Base-by-base conservation (phyloP, 805 yeast species). In the Cyberlindnera euphorbiae region DNA sequence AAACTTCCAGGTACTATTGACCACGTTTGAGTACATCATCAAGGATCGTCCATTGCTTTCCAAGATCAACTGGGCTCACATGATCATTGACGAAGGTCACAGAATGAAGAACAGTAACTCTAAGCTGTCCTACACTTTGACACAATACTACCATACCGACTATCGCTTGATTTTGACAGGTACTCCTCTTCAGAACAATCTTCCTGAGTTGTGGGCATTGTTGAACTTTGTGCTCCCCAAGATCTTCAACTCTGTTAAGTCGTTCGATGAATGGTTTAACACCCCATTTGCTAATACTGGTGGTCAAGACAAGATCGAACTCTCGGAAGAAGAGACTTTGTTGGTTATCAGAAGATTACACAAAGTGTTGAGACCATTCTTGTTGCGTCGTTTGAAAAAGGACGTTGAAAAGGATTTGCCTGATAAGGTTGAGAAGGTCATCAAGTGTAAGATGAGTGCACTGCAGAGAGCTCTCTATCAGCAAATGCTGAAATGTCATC, bases 21-120 rank as follows among this genome's bases (percentile, higher is more conserved):
- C 95, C 2, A 84, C 95, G 4, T 84, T 78, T 53, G 95, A 84
- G 60, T 84, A 84, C 53, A 77, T 84, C 45, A 82, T 84, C 45
- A 73, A 82, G 52, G 95, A 84, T 53, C 73, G 86, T 44, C 80
- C 88, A 5, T 53, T 84, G 15, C 63, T 84, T 49, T 62, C 79
- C 19, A 81, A 79, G 51, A 75, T 80, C 47, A 73, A 73, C 45
- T 84, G 89, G 79, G 82, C 82, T 28, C 90, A 85, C 58, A 84
- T 84, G 90, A 82, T 84, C 46, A 84, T 84, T 47, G 95, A 84
- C 67, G 95, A 84, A 68, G 95, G 95, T 59, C 95, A 84, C 60
- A 70, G 94, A 63, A 80, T 84, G 88, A 84, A 84, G 56, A 84
- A 84, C 54, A 69, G 88, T 2, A 74, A 75, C 39, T 82, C 90